A percentile compares a stretch with the other conserved stretches of the same genome.
Conservation (phyloP, 257 asterid species). For the Solanum etuberosum region DNA sequence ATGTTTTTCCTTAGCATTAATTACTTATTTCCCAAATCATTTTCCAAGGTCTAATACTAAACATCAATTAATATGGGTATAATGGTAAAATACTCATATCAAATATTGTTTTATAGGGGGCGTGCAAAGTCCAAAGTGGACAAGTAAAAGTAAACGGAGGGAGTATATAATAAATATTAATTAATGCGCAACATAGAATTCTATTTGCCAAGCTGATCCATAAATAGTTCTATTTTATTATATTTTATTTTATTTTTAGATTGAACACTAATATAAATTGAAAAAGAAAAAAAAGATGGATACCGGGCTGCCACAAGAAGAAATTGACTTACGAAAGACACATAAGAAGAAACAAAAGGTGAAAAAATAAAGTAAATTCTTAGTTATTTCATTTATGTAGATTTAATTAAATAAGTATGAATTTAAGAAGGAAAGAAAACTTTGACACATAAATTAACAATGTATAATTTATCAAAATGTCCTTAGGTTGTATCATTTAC, state of each 20-base stretch:
- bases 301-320: background rate
- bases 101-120: background rate
- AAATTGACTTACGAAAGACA: background rate
- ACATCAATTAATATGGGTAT: background rate
- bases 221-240: background rate
- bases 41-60: background rate
- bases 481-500: background rate
- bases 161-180: background rate
- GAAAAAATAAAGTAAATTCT: background rate
- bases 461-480: no score
- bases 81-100: background rate
- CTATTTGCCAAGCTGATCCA: background rate
- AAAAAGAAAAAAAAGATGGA: background rate
- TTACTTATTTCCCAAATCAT: background rate
- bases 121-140: background rate
- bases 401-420: background rate
- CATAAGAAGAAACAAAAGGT: background rate
- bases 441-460: background rate
- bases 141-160: background rate
- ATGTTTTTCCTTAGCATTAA: background rate
- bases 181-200: background rate
- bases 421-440: no score
- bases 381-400: background rate
- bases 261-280: background rate
- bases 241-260: background rate